Evolutionary conservation across 1,284 basidiomycete species (phyloP).

Genomic region (Ustilago hordei): DNA sequence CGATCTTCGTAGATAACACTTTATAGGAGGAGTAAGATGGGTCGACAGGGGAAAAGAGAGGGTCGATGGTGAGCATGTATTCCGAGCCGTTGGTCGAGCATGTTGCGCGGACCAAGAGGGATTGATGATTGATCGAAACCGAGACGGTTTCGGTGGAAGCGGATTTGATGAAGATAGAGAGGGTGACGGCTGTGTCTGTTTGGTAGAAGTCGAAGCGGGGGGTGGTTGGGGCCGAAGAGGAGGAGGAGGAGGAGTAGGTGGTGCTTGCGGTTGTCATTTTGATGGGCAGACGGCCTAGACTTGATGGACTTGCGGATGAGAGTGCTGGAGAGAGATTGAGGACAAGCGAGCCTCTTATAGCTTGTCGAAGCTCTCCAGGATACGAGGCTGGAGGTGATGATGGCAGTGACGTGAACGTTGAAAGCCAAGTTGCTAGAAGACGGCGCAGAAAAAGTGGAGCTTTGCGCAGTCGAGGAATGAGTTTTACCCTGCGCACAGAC

Average conservation of each 20-base stretch:
- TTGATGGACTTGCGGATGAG: background rate
- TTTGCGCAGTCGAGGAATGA: background rate
- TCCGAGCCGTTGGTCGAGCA: constrained; percentile 34
- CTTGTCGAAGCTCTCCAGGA: background rate
- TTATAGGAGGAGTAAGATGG: constrained; percentile 38
- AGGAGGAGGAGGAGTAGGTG: constrained; percentile 6
- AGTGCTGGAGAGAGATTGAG: background rate
- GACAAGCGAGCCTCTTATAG: background rate
- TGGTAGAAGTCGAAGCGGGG: constrained; percentile 69
- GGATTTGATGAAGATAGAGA: constrained; percentile 64
- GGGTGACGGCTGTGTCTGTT: constrained; percentile 59
- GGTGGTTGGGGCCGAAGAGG: constrained; percentile 5
- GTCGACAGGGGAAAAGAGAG: constrained; percentile 47
- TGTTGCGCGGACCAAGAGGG: constrained; percentile 30
- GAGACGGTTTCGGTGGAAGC: constrained; percentile 43
- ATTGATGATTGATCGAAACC: constrained; percentile 28
- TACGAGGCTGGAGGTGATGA: constrained; percentile 5
- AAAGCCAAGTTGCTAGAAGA: constrained; percentile 27
- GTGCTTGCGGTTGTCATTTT: constrained; percentile 14
- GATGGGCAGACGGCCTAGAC: background rate
- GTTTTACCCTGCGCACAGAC: constrained; percentile 1
- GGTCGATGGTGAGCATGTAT: constrained; percentile 36
- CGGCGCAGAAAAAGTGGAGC: constrained; percentile 3
- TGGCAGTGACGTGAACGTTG: constrained; percentile 7
- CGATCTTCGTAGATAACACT: constrained; percentile 58